These are phyloP conservation scores for Solanum hybrid DNA, from an alignment of 305 asterid species.

Conservation along the genomic window DNA sequence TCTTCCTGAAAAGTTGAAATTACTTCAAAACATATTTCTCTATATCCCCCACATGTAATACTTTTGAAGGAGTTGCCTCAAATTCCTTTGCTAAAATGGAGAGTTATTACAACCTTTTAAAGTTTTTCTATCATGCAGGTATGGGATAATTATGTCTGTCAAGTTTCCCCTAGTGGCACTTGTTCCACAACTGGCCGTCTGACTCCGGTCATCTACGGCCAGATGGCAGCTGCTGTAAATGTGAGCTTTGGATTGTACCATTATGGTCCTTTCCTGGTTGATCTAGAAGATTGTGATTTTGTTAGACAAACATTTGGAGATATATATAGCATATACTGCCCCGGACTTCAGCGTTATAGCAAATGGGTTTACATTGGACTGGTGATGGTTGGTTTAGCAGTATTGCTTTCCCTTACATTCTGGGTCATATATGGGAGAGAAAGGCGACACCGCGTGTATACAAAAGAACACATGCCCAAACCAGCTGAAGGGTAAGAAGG, in stretches of 20 bases:
- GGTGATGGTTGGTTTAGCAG: conserved; percentile 62
- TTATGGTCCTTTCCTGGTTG: conserved; percentile 68
- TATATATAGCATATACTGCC: conserved; percentile 39
- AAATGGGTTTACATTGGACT: conserved; percentile 58
- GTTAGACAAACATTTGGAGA: conserved; percentile 60
- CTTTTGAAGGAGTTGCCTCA: neutral
- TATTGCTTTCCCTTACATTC: conserved; percentile 57
- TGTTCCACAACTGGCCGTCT: conserved; percentile 60
- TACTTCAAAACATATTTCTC: neutral
- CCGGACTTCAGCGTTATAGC: conserved; percentile 52
- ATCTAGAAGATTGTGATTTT: conserved; percentile 60
- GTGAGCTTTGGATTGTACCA: conserved; percentile 65
- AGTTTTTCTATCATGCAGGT: conserved; percentile 33
- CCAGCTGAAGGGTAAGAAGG: conserved; percentile 18
- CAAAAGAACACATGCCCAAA: conserved; percentile 42
- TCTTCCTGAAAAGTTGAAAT: neutral
- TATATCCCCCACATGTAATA: neutral
- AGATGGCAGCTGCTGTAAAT: conserved; percentile 65
- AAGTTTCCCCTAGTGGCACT: conserved; percentile 41
- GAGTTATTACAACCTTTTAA: neutral
- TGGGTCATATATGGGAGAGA: conserved; percentile 84
- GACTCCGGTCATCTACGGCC: conserved; percentile 44
- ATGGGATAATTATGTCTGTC: conserved; percentile 57
- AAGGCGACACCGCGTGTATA: conserved; percentile 72
- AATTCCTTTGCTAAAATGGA: neutral